Conservation (phyloP, 1,284 basidiomycete genomes). For the Jaminaea rosea region DNA sequence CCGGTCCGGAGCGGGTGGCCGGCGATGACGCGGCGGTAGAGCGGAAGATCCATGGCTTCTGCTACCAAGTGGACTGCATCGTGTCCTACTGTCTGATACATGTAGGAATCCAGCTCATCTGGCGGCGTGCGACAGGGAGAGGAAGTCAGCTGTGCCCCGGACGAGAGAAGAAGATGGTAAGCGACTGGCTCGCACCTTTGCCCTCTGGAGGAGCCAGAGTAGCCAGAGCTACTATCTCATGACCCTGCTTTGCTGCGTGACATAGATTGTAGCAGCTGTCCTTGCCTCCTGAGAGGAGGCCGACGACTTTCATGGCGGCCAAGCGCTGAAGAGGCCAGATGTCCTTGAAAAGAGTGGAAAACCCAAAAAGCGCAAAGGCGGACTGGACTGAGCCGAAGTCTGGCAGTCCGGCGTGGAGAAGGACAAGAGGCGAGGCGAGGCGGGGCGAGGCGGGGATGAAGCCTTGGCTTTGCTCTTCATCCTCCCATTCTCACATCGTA, state of each 20-base stretch:
- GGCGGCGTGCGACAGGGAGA: slow-evolving; percentile 5
- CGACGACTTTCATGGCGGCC: slow-evolving; percentile 78
- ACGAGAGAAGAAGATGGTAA: neutral
- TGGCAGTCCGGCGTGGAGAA: too few relatives aligned
- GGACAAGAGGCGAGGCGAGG: too few relatives aligned
- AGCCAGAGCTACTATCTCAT: slow-evolving; percentile 79
- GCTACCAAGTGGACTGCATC: slow-evolving; percentile 83
- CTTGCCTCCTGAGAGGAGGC: slow-evolving; percentile 91
- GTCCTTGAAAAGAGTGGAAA: too few relatives aligned
- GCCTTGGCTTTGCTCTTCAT: too few relatives aligned
- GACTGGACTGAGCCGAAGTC: too few relatives aligned
- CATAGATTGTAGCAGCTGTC: slow-evolving; percentile 94
- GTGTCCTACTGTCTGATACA: slow-evolving; percentile 97
- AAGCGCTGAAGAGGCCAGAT: too few relatives aligned
- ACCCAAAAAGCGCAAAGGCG: too few relatives aligned
- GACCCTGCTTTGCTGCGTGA: slow-evolving; percentile 77
- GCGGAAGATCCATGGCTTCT: slow-evolving; percentile 71
- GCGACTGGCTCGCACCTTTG: slow-evolving; percentile 58
- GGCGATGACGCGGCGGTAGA: slow-evolving; percentile 70
- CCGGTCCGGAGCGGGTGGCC: slow-evolving; percentile 64
- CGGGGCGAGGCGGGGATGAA: too few relatives aligned
- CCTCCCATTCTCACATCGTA: too few relatives aligned
- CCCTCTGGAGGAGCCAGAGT: slow-evolving; percentile 73
- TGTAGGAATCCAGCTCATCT: slow-evolving; percentile 98
- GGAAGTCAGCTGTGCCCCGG: neutral